A percentile compares a stretch with the other conserved stretches of the same genome.
Evolutionary conservation across 2,329 filamentous ascomycete species (phyloP).

Genomic region (Aureobasidium uvarum): DNA sequence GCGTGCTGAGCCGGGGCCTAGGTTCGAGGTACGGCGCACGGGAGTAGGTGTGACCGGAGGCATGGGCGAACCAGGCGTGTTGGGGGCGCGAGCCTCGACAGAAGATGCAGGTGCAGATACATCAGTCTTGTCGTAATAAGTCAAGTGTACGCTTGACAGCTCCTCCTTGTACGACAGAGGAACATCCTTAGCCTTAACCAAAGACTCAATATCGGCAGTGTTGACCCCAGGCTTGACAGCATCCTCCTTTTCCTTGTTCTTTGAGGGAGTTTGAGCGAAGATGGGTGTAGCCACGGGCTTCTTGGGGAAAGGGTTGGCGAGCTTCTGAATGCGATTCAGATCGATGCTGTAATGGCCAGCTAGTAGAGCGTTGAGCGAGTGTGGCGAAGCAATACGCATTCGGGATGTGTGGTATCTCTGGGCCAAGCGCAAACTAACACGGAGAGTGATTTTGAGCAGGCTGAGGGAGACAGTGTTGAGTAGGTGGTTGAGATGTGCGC

Average conservation of each 20-base stretch:
- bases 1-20: slow-evolving; percentile 44
- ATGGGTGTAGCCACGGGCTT: slow-evolving; percentile 54
- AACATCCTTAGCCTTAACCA: slow-evolving; percentile 57
- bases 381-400: slow-evolving; percentile 61
- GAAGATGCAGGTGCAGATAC: slow-evolving; percentile 30
- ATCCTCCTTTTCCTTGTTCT: slow-evolving; percentile 72
- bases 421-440: slow-evolving; percentile 79
- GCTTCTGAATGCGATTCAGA: slow-evolving; percentile 75
- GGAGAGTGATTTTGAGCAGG: slow-evolving; percentile 73
- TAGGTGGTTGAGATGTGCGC: slow-evolving; percentile 80
- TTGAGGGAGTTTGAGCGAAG: slow-evolving; percentile 58
- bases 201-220: slow-evolving; percentile 77
- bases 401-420: slow-evolving; percentile 90
- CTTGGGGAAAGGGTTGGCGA: slow-evolving; percentile 79
- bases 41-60: slow-evolving; percentile 72
- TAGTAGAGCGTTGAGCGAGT: slow-evolving; percentile 60
- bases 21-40: slow-evolving; percentile 61
- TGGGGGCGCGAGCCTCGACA: slow-evolving; percentile 35
- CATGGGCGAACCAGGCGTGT: slow-evolving; percentile 41
- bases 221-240: slow-evolving; percentile 58
- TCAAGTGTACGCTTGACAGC: slow-evolving; percentile 76
- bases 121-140: slow-evolving; percentile 65
- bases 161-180: slow-evolving; percentile 61
- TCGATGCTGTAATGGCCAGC: slow-evolving; percentile 77
- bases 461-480: slow-evolving; percentile 82